Evolutionary conservation across 1,284 basidiomycete species (phyloP).

Genomic region (Cryptococcus sp.): DNA sequence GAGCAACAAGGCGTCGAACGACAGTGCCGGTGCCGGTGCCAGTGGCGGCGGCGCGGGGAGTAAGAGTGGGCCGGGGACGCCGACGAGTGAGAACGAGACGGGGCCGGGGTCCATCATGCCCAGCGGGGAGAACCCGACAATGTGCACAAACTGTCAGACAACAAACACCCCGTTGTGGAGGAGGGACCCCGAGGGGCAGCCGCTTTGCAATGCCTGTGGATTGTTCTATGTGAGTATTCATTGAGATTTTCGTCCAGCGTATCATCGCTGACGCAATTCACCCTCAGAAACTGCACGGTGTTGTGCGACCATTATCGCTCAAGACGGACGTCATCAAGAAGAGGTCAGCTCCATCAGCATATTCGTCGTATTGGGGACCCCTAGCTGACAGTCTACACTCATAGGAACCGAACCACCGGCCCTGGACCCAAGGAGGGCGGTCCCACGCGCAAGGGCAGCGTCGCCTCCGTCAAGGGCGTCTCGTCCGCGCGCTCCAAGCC

Average conservation of each 20-base stretch:
- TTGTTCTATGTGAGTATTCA: conserved; percentile 76
- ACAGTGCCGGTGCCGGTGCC: too few species aligned
- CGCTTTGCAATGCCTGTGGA: conserved; percentile 84
- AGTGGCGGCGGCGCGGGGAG: too few species aligned
- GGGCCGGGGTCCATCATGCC: conserved; percentile 29
- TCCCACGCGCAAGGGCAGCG: conserved; percentile 16
- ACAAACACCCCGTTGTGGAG: conserved; percentile 95
- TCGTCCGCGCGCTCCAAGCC: not conserved
- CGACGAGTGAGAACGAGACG: conserved; percentile 6
- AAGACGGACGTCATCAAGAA: conserved; percentile 99
- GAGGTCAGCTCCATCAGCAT: conserved; percentile 58
- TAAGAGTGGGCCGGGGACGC: conserved; percentile 1
- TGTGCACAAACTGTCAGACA: conserved; percentile 92
- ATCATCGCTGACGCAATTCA: conserved; percentile 23
- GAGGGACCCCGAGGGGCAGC: conserved; percentile 90
- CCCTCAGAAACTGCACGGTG: conserved; percentile 83
- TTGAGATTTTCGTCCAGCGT: conserved; percentile 9
- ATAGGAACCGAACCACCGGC: conserved; percentile 19
- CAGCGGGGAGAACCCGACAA: conserved; percentile 64
- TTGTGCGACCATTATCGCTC: conserved; percentile 84
- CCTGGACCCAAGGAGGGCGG: conserved; percentile 22
- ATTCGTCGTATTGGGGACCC: not conserved
- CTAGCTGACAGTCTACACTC: not conserved
- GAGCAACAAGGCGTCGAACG: conserved; percentile 1
- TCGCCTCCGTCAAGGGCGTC: not conserved